Base-by-base conservation (phyloP, 805 yeast species). In the Tetrapisispora pingtungensis region DNA sequence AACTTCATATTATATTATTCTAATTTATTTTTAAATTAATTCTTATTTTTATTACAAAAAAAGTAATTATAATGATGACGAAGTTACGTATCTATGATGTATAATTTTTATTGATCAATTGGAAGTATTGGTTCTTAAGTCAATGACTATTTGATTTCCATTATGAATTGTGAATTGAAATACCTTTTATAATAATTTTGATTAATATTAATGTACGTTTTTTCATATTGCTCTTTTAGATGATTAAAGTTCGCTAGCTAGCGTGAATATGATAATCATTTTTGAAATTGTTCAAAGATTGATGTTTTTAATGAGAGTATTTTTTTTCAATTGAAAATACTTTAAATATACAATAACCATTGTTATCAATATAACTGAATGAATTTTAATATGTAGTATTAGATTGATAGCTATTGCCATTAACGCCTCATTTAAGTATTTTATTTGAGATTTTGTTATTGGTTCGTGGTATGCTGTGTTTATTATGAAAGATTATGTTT, bases 381-480 rank as follows among this genome's bases (percentile, higher is more conserved):
- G 18, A 4, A 38, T 7, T n/a, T 15, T 28, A 22, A 22, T 37
- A 28, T 28, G 15, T 39, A 13, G 18, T 13, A 1, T 14, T 19
- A 20, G 10, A 8, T n/a, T 28, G 26, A 26, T 13, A 8, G 18
- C 18, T 41, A 15, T 42, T 26, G 45, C 45, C 18, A 31, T 8
- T 32, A 8, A 36, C 45, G 10, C 13, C 45, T 42, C 40, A 4
- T 34, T 36, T 35, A 36, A 42, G 45, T 42, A 32, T 42, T 42
- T 42, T 36, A 28, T 17, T 24, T 32, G 40, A 41, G 45, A 15
- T 41, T 36, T 36, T 42, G 45, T 42, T 44, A 42, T 42, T 38
- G 38, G 56, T 54, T 53, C 41, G 51, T 50, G 43, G 31, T 43
- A 36, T 44, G 40, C 58, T 55, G 59, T 54, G 59, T 37, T 43